Percentiles rank a stretch among this genome's conserved stretches.
These are phyloP conservation scores for Trifolium fragiferum DNA, from an alignment of 306 rosid species.

Conservation along the genomic window DNA sequence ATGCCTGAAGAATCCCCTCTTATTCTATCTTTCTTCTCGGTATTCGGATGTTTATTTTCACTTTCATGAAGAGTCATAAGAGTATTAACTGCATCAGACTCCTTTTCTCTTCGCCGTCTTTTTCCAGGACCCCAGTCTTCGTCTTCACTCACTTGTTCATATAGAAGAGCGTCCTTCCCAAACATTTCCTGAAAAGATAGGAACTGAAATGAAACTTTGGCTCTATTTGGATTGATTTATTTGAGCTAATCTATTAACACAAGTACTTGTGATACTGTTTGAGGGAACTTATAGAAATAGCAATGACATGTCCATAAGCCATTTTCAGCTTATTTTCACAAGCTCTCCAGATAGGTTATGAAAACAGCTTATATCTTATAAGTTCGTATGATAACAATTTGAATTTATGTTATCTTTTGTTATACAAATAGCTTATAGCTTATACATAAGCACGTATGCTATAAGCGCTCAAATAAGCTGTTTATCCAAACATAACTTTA, in stretches of 20 bases:
- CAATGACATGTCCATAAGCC: not conserved
- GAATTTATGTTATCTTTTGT: not conserved
- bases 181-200: slow-evolving; percentile 78
- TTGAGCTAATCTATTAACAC: not conserved
- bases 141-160: slow-evolving; percentile 83
- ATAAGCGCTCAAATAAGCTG: not conserved
- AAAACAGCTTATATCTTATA: too few species aligned
- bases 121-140: slow-evolving; percentile 96
- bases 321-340: not conserved
- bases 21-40: slow-evolving; percentile 36
- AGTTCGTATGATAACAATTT: not conserved
- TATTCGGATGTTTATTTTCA: slow-evolving; percentile 54
- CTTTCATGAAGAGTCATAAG: slow-evolving; percentile 87
- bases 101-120: slow-evolving; percentile 77
- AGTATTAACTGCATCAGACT: slow-evolving; percentile 88
- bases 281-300: not conserved
- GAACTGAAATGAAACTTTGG: slow-evolving; percentile 13
- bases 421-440: not conserved
- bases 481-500: not conserved
- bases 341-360: not conserved
- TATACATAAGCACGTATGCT: not conserved
- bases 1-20: slow-evolving; percentile 42
- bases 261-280: not conserved
- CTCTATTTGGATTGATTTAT: not conserved
- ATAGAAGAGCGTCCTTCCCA: slow-evolving; percentile 77